Evolutionary conservation across 2,329 filamentous ascomycete species (phyloP), one percentile per base, ranked within the genome.

Genomic region (Ceratocystis albifundus): DNA sequence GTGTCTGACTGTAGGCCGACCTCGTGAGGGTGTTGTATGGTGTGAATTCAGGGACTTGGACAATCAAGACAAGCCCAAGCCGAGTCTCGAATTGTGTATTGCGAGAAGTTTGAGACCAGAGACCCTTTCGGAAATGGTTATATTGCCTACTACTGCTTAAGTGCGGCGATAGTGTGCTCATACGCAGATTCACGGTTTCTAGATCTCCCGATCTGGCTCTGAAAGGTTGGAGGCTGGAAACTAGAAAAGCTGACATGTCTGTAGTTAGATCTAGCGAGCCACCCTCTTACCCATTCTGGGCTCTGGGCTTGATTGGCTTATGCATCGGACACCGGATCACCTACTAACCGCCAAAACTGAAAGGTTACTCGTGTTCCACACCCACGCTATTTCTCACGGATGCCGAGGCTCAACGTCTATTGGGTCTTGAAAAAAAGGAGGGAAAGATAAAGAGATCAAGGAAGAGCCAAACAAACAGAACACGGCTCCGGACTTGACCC

Each of bases 61-160:
- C 28, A 30, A 59, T 30, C 55, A 59, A 59, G 55, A 59, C 55
- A 59, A 15, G 6, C 6, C 55, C 32, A 30, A 59, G 55, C 55
- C 12, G 55, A 59, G 55, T 36, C 55, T 59, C 28, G 28, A 22
- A 28, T 36, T 17, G 55, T 59, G 55, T n/a, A 32, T 8, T 32
- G 28, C 55, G 28, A 59, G 28, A 36, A 59, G 8, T 30, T 7
- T n/a, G 55, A 59, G 55, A 32, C 55, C 8, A 59, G 55, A 59
- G 30, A 59, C 55, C 25, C 30, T 59, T 5, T 32, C 55, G 28
- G 55, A 10, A 15, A 57, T n/a, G 25, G 53, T 15, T 25, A 25
- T 30, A 32, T 50, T 25, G 10, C 53, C 20, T 25, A 5, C 22
- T 57, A 50, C 20, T 55, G 20, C 25, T 7, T 25, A 55, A 25